These are phyloP conservation scores for Shiraia sp. DNA, from an alignment of 2,329 filamentous ascomycete genomes.

Conservation along the genomic window DNA sequence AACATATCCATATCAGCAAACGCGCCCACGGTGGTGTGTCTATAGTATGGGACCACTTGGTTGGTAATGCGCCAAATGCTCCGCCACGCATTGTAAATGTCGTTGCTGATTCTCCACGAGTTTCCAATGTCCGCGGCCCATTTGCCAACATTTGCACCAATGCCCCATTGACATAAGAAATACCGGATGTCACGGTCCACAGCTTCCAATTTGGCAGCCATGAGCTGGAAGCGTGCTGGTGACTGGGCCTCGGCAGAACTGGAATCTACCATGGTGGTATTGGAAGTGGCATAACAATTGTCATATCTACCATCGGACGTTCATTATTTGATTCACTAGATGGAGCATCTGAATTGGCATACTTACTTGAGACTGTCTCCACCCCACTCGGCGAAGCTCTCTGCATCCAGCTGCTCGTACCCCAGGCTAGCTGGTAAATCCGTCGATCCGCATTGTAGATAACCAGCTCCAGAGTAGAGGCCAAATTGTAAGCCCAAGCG, in stretches of 20 bases:
- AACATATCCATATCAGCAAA: slow-evolving; percentile 51
- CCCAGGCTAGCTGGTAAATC: slow-evolving; percentile 53
- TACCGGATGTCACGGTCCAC: slow-evolving; percentile 42
- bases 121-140: slow-evolving; percentile 43
- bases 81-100: slow-evolving; percentile 41
- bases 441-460: slow-evolving; percentile 47
- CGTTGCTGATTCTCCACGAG: slow-evolving; percentile 43
- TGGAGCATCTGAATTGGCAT: neutral
- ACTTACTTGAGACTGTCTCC: slow-evolving; percentile 55
- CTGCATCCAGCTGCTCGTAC: slow-evolving; percentile 61
- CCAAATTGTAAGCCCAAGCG: slow-evolving; percentile 56
- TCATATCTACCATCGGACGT: slow-evolving; percentile 35
- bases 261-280: slow-evolving; percentile 43
- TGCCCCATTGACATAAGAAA: slow-evolving; percentile 46
- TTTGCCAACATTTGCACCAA: slow-evolving; percentile 38
- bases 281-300: slow-evolving; percentile 35
- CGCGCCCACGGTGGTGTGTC: slow-evolving; percentile 29
- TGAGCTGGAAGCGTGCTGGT: slow-evolving; percentile 33
- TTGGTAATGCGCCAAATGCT: slow-evolving; percentile 41
- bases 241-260: slow-evolving; percentile 32
- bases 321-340: neutral
- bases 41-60: slow-evolving; percentile 35
- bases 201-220: slow-evolving; percentile 28
- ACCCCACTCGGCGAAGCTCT: slow-evolving; percentile 55
- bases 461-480: slow-evolving; percentile 54